Base-by-base conservation (phyloP, 208 protist species). In the Trichomonas gallinae region DNA sequence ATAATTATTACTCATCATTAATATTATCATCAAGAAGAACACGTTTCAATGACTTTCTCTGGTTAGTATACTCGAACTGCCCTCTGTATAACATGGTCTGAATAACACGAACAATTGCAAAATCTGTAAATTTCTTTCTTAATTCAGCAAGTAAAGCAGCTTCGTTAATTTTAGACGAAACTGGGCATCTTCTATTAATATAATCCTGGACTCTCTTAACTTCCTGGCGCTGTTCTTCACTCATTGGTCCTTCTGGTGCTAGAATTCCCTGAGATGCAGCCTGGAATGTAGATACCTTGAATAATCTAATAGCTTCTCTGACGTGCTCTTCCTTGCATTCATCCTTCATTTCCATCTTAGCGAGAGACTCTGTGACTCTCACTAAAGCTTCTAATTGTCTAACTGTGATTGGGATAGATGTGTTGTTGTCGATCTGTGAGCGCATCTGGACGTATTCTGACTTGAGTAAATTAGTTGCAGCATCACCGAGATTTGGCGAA, bases 361-460 rank as follows among this genome's bases (percentile, higher is more conserved):
- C 96, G 26, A 49, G 98, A 0, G 99, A 99, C 98, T 99, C 99
- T 26, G 99, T 98, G 83, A 99, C 98, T 89, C 99, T 98, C 63
- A 99, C 98, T 45, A 99, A 98, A 0, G 98, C 99, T 98, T 99
- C 99, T 96, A 99, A 98, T 97, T 99, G 98, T 44, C 99, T 98
- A 91, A 99, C 99, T 0, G 99, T 99, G 97, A 99, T 99, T 6
- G 98, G 97, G 21, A 99, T 98, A 93, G 99, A 99, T 81, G 98
- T 98, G 87, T 98, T 98, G 97, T 98, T 98, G 23, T 96, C 31
- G 49, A 97, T 97, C 89, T 99, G 99, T 96, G 98, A 97, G 85
- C 99, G 98, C 93, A 99, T 98, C 89, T 99, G 98, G 17, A 98
- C 98, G 97, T 99, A 99, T 21, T 99, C 97, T 4, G 98, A 97